Evolutionary conservation across 2,329 filamentous ascomycete species (phyloP), one percentile per base, ranked within the genome.

Genomic region (Aaosphaeria pasadenensis): DNA sequence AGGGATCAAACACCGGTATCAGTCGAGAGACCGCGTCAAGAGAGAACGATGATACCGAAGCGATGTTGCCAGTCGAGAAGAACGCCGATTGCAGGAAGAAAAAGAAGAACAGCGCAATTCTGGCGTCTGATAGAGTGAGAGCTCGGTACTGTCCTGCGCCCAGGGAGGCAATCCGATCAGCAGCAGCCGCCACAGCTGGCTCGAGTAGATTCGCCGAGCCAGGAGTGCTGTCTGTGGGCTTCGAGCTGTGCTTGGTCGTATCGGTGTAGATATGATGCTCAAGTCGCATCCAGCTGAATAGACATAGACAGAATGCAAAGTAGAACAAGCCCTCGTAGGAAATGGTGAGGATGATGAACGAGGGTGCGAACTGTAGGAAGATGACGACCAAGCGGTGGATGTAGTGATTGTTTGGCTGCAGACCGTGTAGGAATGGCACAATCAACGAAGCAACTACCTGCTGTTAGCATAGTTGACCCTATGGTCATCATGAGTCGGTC

Each of bases 261-360:
- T 70, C 77, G 13, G 71, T 65, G 62, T 87, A 84, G 43, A 92
- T 82, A 47, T 83, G 84, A 66, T 95, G 88, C 69, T 99, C 94
- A 1, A 99, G 79, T n/a, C 86, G 84, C 32, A 96, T 89, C 94
- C 94, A 99, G 47, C 86, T 85, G 44, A 96, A 78, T 5, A 99
- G 75, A 24, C 86, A 88, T 46, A 87, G 76, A 63, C 86, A 91
- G 71, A 96, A 99, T 7, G 87, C 84, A 50, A 96, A 83, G 71
- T 97, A 99, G 70, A 99, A 99, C 2, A 99, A 79, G 0, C 92
- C 92, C 71, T 99, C 94, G 73, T 95, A 99, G 1, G 92, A 96
- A 59, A 97, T 96, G 6, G 91, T 95, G 44, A 99, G 82, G 62
- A 99, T 92, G 64, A 99, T 87, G 71, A 97, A 99, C 1, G 88